phyloP scores from a whole-genome alignment of 2,329 filamentous ascomycete genomes.

The Apiospora sp. region DNA sequence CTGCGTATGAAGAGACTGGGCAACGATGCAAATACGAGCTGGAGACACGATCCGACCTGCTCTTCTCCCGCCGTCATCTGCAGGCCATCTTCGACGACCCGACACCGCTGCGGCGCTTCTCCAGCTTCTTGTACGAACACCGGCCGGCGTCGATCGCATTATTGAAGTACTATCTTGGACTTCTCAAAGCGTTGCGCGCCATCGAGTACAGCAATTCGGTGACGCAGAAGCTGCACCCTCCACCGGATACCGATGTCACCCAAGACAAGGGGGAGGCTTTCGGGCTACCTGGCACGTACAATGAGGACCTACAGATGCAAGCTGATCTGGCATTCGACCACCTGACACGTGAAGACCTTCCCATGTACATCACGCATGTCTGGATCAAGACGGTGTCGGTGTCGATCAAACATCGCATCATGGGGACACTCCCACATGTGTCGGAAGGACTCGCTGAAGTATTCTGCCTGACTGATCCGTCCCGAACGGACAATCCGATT shows the following conservation, averaged over 20 bases:
- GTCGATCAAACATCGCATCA: constrained; percentile 72
- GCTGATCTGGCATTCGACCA: constrained; percentile 69
- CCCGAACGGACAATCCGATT: constrained; percentile 75
- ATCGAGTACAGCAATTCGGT: constrained; percentile 76
- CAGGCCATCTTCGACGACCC: constrained; percentile 70
- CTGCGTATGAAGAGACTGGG: constrained; percentile 38
- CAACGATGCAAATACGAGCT: constrained; percentile 56
- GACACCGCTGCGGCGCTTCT: constrained; percentile 69
- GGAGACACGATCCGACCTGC: constrained; percentile 67
- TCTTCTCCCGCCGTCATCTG: constrained; percentile 73
- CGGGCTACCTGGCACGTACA: constrained; percentile 58
- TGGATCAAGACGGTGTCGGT: constrained; percentile 74
- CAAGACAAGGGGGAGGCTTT: constrained; percentile 58
- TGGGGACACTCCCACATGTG: constrained; percentile 70
- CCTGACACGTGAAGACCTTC: constrained; percentile 73
- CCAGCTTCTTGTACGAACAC: constrained; percentile 67
- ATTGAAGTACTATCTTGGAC: constrained; percentile 75
- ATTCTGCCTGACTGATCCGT: constrained; percentile 79
- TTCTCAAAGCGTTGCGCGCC: constrained; percentile 73
- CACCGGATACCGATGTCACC: constrained; percentile 53
- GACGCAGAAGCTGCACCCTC: constrained; percentile 63
- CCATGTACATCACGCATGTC: constrained; percentile 73
- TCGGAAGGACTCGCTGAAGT: constrained; percentile 79
- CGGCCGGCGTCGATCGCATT: constrained; percentile 70
- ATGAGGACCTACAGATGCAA: constrained; percentile 67